A percentile compares a stretch with the other conserved stretches of the same genome.
Evolutionary conservation across 345 rosid species (phyloP).

Genomic region (Dovyalis caffra): DNA sequence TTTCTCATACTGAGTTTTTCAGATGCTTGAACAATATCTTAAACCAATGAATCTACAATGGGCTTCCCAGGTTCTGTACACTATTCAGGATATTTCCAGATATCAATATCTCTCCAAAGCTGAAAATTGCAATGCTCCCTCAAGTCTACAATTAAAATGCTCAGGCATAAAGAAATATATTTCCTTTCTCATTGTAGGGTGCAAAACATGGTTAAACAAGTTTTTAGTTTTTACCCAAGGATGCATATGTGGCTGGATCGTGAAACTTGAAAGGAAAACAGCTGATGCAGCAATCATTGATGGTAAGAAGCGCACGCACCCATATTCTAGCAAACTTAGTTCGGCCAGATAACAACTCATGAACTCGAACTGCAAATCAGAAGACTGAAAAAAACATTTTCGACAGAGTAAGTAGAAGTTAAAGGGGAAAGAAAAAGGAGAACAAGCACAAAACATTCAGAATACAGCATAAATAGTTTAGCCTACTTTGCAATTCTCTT

Average conservation of each 20-base stretch:
- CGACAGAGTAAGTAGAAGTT: background rate
- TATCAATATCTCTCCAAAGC: background rate
- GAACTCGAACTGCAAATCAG: conserved; percentile 21
- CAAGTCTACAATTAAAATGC: background rate
- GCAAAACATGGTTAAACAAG: background rate
- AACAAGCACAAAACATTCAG: background rate
- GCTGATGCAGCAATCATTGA: conserved; percentile 28
- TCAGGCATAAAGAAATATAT: background rate
- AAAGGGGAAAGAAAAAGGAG: background rate
- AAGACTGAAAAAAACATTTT: conserved; percentile 10
- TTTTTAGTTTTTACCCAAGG: conserved; percentile 24
- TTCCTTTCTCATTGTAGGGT: background rate
- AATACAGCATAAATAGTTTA: background rate
- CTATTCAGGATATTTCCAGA: too few species aligned
- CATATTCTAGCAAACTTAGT: conserved; percentile 20
- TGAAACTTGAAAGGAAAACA: conserved; percentile 21
- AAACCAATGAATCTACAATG: background rate
- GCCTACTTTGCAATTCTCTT: conserved; percentile 9
- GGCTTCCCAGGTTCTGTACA: background rate
- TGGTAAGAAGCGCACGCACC: conserved; percentile 17
- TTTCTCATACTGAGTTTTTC: background rate
- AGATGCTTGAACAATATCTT: too few species aligned
- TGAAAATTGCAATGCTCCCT: background rate
- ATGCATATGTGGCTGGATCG: conserved; percentile 12
- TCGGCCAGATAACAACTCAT: conserved; percentile 25